Evolutionary conservation across 148 eudicot species (phyloP), one percentile per base, ranked within the genome.

Genomic region (Selenicereus undatus): DNA sequence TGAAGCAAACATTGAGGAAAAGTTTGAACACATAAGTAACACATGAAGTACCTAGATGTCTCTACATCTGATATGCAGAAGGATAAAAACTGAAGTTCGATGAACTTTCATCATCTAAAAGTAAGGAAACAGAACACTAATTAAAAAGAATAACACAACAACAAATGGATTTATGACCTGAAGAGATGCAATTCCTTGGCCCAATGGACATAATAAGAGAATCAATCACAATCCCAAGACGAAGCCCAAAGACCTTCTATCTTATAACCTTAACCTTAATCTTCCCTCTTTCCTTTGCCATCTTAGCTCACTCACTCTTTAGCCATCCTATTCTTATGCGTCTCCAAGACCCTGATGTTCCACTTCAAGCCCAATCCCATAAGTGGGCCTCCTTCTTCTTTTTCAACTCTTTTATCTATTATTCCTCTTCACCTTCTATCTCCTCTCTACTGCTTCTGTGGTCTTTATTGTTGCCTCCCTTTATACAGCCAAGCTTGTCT

Each of bases 401-500:
- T 89, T 92, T 80, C 99, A 95, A 79, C 90, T 95, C 66, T 83
- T 36, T 73, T 95, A 95, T 89, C 92, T 93, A 64, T 80, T 93
- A n/a, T 90, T 93, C 76, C 94, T 95, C 85, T 95, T 95, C 85
- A 88, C 94, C 2, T 91, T 95, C 86, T 95, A 97, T 2, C 95
- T 95, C 58, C 88, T 95, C 56, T 92, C 97, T 75, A 95, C 99
- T 10, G 97, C 99, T 11, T 97, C 97, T 18, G 94, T 92, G 11
- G 97, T 95, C 54, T 95, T 95, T 89, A 91, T 97, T 69, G 99
- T 93, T 30, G 99, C 99, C n/a, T 92, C 97, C 3, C 79, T 95
- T 11, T 95, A 92, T 83, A 88, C 99, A 35, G 77, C 88, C 18
- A 95, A 95, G 74, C 95, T 97, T 6, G 97, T 92, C 14, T 89